Percentiles rank a stretch among this genome's conserved stretches.
Conservation (phyloP, 106 monocot species). For the Acorus gramineus region DNA sequence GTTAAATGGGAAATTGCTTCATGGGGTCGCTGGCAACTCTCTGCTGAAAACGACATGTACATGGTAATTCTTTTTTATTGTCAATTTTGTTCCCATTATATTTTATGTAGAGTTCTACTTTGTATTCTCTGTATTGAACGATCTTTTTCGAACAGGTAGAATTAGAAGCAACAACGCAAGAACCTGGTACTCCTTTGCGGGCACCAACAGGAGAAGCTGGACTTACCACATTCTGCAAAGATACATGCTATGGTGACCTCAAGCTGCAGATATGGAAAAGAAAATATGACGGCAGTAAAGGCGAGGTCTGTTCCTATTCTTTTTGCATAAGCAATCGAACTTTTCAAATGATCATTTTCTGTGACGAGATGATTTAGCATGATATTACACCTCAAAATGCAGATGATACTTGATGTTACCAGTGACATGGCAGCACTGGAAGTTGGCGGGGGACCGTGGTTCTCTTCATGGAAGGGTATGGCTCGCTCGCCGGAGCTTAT, state of each 20-base stretch:
- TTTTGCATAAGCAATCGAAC: not conserved
- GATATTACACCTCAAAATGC: constrained; percentile 7
- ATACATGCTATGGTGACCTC: constrained; percentile 79
- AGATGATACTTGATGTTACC: constrained; percentile 77
- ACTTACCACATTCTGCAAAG: constrained; percentile 72
- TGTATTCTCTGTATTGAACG: no score
- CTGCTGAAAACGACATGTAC: constrained; percentile 55
- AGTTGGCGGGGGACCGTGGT: constrained; percentile 98
- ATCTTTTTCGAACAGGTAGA: constrained; percentile 44
- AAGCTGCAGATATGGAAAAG: constrained; percentile 75
- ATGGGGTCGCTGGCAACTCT: constrained; percentile 82
- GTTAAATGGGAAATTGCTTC: constrained; percentile 73
- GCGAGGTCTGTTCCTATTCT: constrained; percentile 48
- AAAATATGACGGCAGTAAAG: constrained; percentile 63
- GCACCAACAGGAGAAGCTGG: constrained; percentile 90
- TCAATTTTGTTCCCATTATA: no score
- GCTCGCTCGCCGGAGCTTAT: constrained; percentile 40
- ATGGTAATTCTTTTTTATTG: constrained; percentile 29
- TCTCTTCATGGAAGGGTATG: constrained; percentile 63
- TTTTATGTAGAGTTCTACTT: no score
- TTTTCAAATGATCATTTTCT: not conserved
- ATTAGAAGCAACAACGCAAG: constrained; percentile 61
- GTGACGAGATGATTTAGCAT: not conserved
- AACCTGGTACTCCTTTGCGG: constrained; percentile 76
- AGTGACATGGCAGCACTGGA: constrained; percentile 90